Evolutionary conservation across 2,329 filamentous ascomycete species (phyloP).

Genomic region (Alternaria ethzedia): DNA sequence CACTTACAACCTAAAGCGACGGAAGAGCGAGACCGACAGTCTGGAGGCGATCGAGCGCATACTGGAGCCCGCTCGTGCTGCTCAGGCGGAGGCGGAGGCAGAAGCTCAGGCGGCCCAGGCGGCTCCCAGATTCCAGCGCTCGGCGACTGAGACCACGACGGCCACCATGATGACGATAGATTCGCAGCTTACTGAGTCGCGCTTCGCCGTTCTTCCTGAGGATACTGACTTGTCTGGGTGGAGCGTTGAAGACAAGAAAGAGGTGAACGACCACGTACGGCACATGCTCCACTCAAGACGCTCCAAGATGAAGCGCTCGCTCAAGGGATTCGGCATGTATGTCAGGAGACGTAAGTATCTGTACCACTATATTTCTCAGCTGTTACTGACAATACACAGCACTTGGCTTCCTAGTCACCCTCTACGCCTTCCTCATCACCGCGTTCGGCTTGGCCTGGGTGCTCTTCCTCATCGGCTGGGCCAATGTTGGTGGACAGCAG

Average conservation of each 20-base stretch:
- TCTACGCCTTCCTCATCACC: slow-evolving; percentile 83
- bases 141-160: slow-evolving; percentile 33
- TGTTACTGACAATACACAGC: slow-evolving; percentile 51
- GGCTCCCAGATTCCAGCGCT: slow-evolving; percentile 33
- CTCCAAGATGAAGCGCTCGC: slow-evolving; percentile 77
- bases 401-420: slow-evolving; percentile 80
- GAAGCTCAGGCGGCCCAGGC: slow-evolving; percentile 13
- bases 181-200: slow-evolving; percentile 70
- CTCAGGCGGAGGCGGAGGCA: slow-evolving; percentile 21
- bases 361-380: neutral
- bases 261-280: slow-evolving; percentile 84
- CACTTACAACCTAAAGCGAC: slow-evolving; percentile 74
- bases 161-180: slow-evolving; percentile 65
- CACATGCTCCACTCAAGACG: slow-evolving; percentile 86
- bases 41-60: slow-evolving; percentile 39
- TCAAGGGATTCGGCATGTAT: slow-evolving; percentile 84
- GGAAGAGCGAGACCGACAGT: slow-evolving; percentile 45
- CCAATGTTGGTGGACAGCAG: slow-evolving; percentile 77
- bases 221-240: slow-evolving; percentile 75
- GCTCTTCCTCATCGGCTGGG: slow-evolving; percentile 88
- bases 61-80: slow-evolving; percentile 27
- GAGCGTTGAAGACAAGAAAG: slow-evolving; percentile 73
- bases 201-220: slow-evolving; percentile 81
- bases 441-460: slow-evolving; percentile 88
- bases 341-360: slow-evolving; percentile 66